Evolutionary conservation across 352 stramenopile genomes (phyloP).

Genomic region (Phytophthora europaea): DNA sequence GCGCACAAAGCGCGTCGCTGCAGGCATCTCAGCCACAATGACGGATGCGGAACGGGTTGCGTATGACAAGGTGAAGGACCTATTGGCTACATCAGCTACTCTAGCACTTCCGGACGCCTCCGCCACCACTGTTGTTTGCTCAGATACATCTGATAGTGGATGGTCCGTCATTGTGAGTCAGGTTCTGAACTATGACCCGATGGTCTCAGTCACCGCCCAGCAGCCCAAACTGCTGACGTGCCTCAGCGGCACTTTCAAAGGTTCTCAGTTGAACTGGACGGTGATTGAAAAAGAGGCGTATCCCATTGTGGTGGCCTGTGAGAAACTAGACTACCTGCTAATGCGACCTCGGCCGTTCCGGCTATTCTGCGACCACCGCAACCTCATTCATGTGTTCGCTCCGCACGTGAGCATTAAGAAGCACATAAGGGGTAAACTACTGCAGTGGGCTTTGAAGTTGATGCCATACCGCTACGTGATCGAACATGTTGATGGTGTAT

Average conservation of each 20-base stretch:
- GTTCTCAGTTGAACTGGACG: conserved; percentile 1
- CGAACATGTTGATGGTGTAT: background rate
- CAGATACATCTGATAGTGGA: conserved; percentile 4
- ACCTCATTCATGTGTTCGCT: conserved; percentile 12
- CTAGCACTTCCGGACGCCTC: conserved; percentile 6
- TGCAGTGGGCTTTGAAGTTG: conserved; percentile 9
- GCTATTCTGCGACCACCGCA: conserved; percentile 12
- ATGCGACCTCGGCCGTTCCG: background rate
- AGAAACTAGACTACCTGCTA: conserved; percentile 11
- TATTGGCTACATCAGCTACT: background rate
- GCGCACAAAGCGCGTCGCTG: conserved; percentile 1
- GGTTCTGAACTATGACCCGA: background rate
- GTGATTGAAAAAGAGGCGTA: conserved; percentile 10
- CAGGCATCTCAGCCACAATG: background rate
- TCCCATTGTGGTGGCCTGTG: conserved; percentile 7
- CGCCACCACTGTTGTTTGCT: background rate
- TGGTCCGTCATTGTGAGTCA: background rate
- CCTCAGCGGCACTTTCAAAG: background rate
- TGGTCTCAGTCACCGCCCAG: background rate
- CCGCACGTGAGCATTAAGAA: conserved; percentile 7
- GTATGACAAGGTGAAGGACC: conserved; percentile 1
- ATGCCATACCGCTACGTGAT: conserved; percentile 16
- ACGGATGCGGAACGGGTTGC: background rate
- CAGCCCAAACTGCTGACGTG: background rate
- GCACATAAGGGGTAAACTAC: conserved; percentile 16